Base-by-base conservation (phyloP, 352 stramenopile species). In the Phytophthora meadii region DNA sequence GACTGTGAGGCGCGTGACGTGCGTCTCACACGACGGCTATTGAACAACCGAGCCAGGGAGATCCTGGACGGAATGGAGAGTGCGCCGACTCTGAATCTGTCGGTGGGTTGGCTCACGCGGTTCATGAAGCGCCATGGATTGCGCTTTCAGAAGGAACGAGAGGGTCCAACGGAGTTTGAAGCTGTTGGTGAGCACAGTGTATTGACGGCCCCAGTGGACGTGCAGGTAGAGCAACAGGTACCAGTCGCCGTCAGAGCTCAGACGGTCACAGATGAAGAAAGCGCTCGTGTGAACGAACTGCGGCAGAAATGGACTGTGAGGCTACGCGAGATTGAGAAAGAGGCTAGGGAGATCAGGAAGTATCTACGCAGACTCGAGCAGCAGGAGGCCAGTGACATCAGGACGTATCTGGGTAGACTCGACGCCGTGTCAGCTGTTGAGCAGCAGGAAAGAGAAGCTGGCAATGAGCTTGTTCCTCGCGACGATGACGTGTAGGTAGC, bases 101-200 rank as follows among this genome's bases (percentile, higher is more conserved):
- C 66, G 24, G 60, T 63, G 8, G 61, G 66, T 1, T 74, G 61
- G 66, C 66, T 70, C 19, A 62, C 53, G 24, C 61, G 66, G 22
- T 74, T 74, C 46, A 66, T 67, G 54, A 67, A 66, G 61, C 47
- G 66, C 10, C 54, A 70, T 27, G 60, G 61, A 10, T 17, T 74
- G 22, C 30, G 42, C 42, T 74, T 74, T 25, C 49, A 69, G 37
- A 65, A 65, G 44, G 60, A 74, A 11, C 36, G 50, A 15, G 32
- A 60, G 7, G 36, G 27, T 3, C 4, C 36, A 7, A 15, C 6
- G 4, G 36, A 47, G 7, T 28, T 5, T 8, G 34, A 32, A 32
- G 34, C 22, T 12, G 22, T 7, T 34, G n/a, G 46, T 7, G 17
- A 22, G 1, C 11, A 39, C 14, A 1, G 14, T 46, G 19, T 32